Evolutionary conservation across 257 asterid species (phyloP).

Genomic region (Schizonepeta tenuifolia): DNA sequence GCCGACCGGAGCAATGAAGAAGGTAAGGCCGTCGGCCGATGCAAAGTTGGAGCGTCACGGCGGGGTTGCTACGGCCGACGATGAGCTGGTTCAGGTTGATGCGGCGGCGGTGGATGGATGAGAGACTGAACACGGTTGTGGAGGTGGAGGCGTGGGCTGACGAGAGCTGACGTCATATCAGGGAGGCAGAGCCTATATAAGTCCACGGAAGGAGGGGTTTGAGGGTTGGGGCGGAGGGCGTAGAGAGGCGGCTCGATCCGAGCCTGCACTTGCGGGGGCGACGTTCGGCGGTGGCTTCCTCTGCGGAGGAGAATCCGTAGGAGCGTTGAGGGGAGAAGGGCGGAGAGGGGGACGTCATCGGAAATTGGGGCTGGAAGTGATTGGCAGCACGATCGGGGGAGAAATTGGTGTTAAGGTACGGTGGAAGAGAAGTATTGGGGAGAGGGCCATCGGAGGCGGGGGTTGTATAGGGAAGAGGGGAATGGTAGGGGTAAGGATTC

Average conservation of each 20-base stretch:
- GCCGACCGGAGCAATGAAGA: no score
- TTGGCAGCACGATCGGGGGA: constrained; percentile 16
- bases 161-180: no score
- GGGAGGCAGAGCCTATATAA: constrained; percentile 63
- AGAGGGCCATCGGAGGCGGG: constrained; percentile 15
- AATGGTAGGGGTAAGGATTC: constrained; percentile 36
- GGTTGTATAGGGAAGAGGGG: constrained; percentile 31
- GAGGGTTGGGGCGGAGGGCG: constrained; percentile 67
- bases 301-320: constrained; percentile 76
- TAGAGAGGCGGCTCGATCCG: constrained; percentile 86
- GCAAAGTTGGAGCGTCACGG: no score
- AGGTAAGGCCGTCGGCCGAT: no score
- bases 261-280: constrained; percentile 86
- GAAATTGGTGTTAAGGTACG: constrained; percentile 24
- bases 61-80: no score
- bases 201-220: constrained; percentile 36
- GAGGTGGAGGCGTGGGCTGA: no score
- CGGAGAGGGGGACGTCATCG: constrained; percentile 18
- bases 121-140: no score
- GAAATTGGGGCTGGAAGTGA: constrained; percentile 26
- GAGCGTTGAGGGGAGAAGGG: constrained; percentile 42
- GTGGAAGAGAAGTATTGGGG: constrained; percentile 5
- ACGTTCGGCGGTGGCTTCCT: constrained; percentile 93
- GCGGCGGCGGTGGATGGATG: no score
- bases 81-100: no score